Conservation (phyloP, 192 early-diverging fungal species). For the Linnemannia elongata region DNA sequence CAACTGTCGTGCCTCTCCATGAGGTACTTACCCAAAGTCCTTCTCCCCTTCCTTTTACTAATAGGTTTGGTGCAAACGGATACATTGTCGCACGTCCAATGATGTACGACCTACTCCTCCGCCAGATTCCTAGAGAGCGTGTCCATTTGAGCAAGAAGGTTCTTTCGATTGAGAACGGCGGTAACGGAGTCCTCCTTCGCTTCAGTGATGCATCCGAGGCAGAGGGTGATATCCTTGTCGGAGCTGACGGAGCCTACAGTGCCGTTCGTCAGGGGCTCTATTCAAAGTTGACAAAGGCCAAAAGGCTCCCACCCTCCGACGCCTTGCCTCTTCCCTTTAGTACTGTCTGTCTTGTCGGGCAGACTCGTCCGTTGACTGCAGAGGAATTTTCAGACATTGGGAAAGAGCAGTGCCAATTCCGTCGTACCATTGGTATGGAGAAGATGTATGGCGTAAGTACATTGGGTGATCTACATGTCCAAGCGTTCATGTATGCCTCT, state of each 20-base stretch:
- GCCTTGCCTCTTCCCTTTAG: neutral
- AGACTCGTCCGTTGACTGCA: neutral
- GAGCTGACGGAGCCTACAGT: slow-evolving; percentile 29
- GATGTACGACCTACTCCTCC: slow-evolving; percentile 1
- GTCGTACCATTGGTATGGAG: neutral
- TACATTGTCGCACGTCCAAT: neutral
- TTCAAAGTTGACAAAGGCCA: neutral
- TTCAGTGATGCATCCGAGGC: neutral
- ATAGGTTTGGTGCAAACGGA: neutral
- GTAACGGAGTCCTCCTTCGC: slow-evolving; percentile 13
- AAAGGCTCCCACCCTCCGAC: neutral
- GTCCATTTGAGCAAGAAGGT: slow-evolving; percentile 32
- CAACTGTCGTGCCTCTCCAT: no score
- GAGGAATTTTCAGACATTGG: slow-evolving; percentile 5
- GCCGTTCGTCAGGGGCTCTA: slow-evolving; percentile 19
- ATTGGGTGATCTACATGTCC: no score
- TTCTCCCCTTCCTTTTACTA: no score
- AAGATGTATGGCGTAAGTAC: slow-evolving; percentile 6
- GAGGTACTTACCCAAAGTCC: no score
- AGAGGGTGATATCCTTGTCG: slow-evolving; percentile 31
- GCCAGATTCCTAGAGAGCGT: slow-evolving; percentile 17
- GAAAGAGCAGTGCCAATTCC: neutral
- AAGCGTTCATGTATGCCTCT: no score
- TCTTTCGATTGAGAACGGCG: neutral
- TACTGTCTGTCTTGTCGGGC: slow-evolving; percentile 13